Base-by-base conservation (phyloP, 2,329 filamentous ascomycete genomes). In the Trichoderma oligosporum region DNA sequence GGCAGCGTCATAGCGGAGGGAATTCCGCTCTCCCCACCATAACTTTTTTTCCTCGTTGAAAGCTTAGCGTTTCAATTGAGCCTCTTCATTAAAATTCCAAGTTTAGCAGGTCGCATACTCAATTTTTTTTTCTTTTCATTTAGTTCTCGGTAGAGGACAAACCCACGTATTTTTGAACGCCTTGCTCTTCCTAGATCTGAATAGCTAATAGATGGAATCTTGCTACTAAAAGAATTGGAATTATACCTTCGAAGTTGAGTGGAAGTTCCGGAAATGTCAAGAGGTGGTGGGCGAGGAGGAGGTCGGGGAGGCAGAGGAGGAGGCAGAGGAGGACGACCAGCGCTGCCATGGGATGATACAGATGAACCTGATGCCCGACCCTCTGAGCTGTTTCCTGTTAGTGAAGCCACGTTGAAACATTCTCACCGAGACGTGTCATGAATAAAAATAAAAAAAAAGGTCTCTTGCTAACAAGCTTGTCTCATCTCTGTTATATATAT, bases 341-440 rank as follows among this genome's bases (percentile, higher is more conserved):
- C 76, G 25, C 73, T 82, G 55, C 77, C 81, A 0, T 83, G 81
- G 78, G 76, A 77, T 42, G 74, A 70, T 16, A 73, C 76, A 38
- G 79, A 82, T 61, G 82, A 84, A 61, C 77, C 80, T 7, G 80
- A 83, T 66, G 77, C 77, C 51, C 74, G 79, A 29, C 82, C 82
- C 6, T 80, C 79, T n/a, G 82, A 84, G 62, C 77, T 82, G 8
- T 84, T 84, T 60, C 82, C 82, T 0, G 81, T 82, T 68, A 59
- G 77, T 64, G 9, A 16, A 20, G 31, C 8, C 38, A 18, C 38
- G 25, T 12, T 14, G 9, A n/a, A n/a, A n/a, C 27, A 31, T 18
- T 12, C 36, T 42, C n/a, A 31, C 46, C n/a, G 9, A 25, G 14
- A 8, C 27, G 5, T 31, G 27, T 31, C 6, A 31, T 31, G 27